phyloP scores from a whole-genome alignment of 108 stramenopile genomes.

The Discostella stelligeroides region DNA sequence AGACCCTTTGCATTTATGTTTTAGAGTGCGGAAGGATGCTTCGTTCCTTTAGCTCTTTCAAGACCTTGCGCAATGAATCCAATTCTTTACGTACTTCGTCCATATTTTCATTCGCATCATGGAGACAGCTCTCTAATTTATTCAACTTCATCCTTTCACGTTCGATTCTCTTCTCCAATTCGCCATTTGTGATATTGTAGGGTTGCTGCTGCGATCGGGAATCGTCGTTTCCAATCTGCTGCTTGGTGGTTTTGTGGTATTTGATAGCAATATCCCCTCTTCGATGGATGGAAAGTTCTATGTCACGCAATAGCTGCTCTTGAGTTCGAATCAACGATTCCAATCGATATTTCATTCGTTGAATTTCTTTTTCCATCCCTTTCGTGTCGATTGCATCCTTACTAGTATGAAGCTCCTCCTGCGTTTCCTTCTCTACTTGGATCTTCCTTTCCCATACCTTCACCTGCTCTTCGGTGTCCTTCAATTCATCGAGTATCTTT shows the following conservation, averaged over 20 bases:
- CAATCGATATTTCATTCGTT: conserved; percentile 79
- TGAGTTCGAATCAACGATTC: conserved; percentile 70
- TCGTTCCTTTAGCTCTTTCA: too few relatives aligned
- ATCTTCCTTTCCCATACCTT: conserved; percentile 85
- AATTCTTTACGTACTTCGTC: conserved; percentile 15
- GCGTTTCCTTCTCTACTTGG: conserved; percentile 84
- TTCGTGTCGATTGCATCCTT: conserved; percentile 69
- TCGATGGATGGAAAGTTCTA: conserved; percentile 79
- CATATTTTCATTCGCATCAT: conserved; percentile 7
- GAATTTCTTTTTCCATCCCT: conserved; percentile 84
- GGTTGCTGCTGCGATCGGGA: conserved; percentile 13
- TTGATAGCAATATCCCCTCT: conserved; percentile 78
- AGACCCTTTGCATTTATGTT: too few relatives aligned
- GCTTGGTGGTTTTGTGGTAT: conserved; percentile 43
- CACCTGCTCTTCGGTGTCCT: conserved; percentile 68
- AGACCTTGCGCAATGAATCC: conserved; percentile 5
- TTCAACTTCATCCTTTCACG: conserved; percentile 7
- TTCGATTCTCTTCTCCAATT: conserved; percentile 25
- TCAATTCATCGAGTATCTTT: conserved; percentile 59
- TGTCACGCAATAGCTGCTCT: conserved; percentile 70
- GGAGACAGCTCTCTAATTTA: conserved; percentile 6
- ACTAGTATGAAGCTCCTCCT: conserved; percentile 73
- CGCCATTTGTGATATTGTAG: conserved; percentile 27
- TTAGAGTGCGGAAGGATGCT: too few relatives aligned
- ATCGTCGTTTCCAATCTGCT: conserved; percentile 13